phyloP scores from a whole-genome alignment of 2,329 filamentous ascomycete genomes.

The Aspergillus quadrilineatus region DNA sequence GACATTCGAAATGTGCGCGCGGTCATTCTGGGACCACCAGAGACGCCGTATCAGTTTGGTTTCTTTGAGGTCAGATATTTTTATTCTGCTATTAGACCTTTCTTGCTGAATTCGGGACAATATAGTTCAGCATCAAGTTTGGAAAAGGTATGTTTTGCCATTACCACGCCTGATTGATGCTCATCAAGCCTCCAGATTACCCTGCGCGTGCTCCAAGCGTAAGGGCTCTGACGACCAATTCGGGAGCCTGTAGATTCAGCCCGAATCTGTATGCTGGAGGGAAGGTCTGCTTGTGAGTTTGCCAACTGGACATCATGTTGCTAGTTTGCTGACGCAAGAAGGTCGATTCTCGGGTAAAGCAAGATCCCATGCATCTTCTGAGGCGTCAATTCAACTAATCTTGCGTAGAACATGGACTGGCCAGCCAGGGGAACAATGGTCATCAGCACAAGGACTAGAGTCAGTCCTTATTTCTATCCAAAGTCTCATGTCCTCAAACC shows the following conservation, averaged over 20 bases:
- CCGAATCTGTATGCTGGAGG: constrained; percentile 92
- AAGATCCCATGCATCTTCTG: background rate
- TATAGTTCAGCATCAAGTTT: constrained; percentile 73
- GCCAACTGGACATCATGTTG: background rate
- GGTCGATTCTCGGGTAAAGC: constrained; percentile 78
- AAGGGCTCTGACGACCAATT: constrained; percentile 78
- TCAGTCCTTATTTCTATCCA: constrained; percentile 95
- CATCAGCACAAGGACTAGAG: constrained; percentile 89
- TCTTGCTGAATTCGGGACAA: constrained; percentile 1
- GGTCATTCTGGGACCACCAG: constrained; percentile 86
- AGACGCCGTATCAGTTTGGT: constrained; percentile 94
- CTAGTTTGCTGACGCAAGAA: constrained; percentile 37
- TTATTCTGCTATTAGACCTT: background rate
- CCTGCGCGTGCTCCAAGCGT: constrained; percentile 64
- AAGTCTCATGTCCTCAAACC: constrained; percentile 89
- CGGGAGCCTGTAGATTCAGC: constrained; percentile 86
- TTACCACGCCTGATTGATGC: background rate
- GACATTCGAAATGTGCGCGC: constrained; percentile 87
- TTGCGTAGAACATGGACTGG: constrained; percentile 80
- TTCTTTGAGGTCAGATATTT: constrained; percentile 77
- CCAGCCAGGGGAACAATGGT: constrained; percentile 91
- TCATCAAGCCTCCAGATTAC: constrained; percentile 50
- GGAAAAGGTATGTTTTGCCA: constrained; percentile 58
- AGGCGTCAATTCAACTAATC: constrained; percentile 12
- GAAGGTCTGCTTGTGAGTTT: constrained; percentile 82